Conservation (phyloP, 2,329 filamentous ascomycete species). For the Blastomyces percursus region DNA sequence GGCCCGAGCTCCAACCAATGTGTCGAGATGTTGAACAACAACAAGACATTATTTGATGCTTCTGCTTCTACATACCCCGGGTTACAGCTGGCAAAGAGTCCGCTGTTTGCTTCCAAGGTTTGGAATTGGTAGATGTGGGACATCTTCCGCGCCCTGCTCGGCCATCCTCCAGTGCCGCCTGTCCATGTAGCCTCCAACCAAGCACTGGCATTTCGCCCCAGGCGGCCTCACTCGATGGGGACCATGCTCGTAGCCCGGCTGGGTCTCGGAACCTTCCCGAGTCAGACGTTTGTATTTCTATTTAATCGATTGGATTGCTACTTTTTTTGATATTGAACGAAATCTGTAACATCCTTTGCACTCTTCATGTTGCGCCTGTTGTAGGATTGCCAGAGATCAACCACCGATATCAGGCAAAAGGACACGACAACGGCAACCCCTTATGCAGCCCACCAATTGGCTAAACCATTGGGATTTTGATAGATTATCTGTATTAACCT, state of each 20-base stretch:
- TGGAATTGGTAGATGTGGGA: background rate
- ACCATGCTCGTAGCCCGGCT: background rate
- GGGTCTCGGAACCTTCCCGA: slow-evolving; percentile 3
- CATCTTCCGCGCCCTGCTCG: background rate
- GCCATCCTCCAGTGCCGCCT: background rate
- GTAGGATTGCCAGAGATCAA: background rate
- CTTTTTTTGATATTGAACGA: background rate
- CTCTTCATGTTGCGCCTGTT: background rate
- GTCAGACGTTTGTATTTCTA: background rate
- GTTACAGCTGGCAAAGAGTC: too few relatives aligned
- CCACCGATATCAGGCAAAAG: background rate
- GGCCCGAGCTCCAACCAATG: background rate
- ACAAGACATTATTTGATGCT: too few relatives aligned
- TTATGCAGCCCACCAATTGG: background rate
- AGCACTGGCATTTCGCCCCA: background rate
- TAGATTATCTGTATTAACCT: background rate
- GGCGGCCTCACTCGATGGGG: background rate
- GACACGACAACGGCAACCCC: background rate
- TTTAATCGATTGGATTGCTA: background rate
- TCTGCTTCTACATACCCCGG: too few relatives aligned
- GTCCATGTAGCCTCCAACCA: background rate
- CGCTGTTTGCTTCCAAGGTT: background rate
- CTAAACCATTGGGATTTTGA: background rate
- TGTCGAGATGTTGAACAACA: background rate
- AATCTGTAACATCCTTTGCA: background rate